phyloP scores from a whole-genome alignment of 306 rosid species.

The Ceratonia siliqua region DNA sequence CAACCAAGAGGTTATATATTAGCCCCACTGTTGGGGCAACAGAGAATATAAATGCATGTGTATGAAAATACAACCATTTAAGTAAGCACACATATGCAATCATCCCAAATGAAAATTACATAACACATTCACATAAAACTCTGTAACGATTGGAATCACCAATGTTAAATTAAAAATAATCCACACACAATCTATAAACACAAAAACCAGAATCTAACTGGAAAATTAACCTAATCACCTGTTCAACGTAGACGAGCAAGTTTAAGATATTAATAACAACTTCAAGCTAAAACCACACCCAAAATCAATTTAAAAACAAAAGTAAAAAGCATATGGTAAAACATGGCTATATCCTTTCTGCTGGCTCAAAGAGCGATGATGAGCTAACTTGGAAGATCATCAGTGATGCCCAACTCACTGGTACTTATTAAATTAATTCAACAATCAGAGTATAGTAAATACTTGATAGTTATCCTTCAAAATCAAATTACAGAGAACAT shows the following conservation, averaged over 20 bases:
- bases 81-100: not conserved
- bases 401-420: not conserved
- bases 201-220: not conserved
- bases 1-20: not conserved
- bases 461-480: not conserved
- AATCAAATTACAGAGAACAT: too few relatives aligned
- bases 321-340: not conserved
- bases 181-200: not conserved
- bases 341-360: slow-evolving; percentile 14
- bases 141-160: slow-evolving; percentile 1
- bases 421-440: not conserved
- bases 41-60: not conserved
- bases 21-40: not conserved
- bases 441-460: not conserved
- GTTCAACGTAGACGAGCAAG: not conserved
- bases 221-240: not conserved
- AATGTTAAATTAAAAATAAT: not conserved
- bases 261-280: slow-evolving; percentile 9
- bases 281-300: slow-evolving; percentile 2
- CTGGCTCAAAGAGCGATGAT: slow-evolving; percentile 14
- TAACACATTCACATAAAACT: slow-evolving; percentile 18
- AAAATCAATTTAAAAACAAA: not conserved
- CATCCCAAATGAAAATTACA: not conserved
- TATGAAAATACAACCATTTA: not conserved
- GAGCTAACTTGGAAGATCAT: not conserved